A percentile compares a stretch with the other conserved stretches of the same genome.
phyloP scores from a whole-genome alignment of 768 basidiomycete genomes.

The Phlegmacium glaucopus region DNA sequence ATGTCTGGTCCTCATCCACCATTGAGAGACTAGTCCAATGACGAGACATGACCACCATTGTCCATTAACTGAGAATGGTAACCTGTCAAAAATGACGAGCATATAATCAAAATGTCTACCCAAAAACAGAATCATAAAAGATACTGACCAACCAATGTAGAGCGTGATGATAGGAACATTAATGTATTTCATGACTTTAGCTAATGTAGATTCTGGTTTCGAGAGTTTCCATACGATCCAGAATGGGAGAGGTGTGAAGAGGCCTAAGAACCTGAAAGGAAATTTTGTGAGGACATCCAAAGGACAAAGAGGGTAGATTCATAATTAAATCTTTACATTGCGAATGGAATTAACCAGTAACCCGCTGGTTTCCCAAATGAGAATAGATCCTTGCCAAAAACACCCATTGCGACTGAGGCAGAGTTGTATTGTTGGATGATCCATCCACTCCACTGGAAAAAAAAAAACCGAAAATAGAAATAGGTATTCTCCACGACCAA shows the following conservation, averaged over 20 bases:
- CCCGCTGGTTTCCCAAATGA: conserved; percentile 42
- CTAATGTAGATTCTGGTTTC: conserved; percentile 27
- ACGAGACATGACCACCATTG: conserved; percentile 53
- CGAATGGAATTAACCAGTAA: conserved; percentile 42
- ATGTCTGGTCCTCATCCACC: conserved; percentile 51
- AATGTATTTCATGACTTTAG: conserved; percentile 36
- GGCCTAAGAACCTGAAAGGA: conserved; percentile 39
- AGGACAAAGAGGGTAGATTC: too few species aligned
- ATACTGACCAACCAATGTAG: conserved; percentile 31
- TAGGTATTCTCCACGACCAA: too few species aligned
- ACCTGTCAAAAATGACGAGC: conserved; percentile 18
- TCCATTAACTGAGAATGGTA: conserved; percentile 52
- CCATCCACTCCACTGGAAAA: conserved; percentile 55
- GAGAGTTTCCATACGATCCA: conserved; percentile 40
- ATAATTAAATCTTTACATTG: too few species aligned
- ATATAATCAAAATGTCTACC: neutral
- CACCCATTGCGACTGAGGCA: conserved; percentile 53
- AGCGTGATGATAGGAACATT: conserved; percentile 43
- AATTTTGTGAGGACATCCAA: too few species aligned
- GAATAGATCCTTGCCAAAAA: conserved; percentile 50
- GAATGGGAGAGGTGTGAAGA: conserved; percentile 47
- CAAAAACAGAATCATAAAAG: too few species aligned
- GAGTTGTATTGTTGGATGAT: conserved; percentile 51
- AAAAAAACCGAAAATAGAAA: too few species aligned
- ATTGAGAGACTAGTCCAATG: conserved; percentile 55